Evolutionary conservation across 331 rosid species (phyloP), one percentile per base, ranked within the genome.

Genomic region (Malus hybrid): DNA sequence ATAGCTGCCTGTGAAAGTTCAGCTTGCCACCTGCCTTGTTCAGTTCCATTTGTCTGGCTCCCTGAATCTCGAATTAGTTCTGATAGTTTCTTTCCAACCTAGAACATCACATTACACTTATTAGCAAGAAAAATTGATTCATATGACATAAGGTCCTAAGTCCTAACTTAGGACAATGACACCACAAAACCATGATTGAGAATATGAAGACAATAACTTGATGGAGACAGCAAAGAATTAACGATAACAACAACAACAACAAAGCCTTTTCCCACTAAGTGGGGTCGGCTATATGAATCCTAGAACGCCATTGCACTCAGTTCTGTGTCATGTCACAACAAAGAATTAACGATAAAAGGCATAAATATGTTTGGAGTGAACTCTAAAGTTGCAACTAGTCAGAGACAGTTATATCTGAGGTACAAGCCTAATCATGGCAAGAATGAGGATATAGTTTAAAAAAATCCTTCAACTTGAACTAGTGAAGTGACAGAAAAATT

Each of bases 1-100:
- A 95, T 95, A 13, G 97, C 99, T 61, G 95, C 98, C 88, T 95
- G 98, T 67, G 98, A 95, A 84, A 95, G 98, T 82, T 95, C 99
- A 73, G 90, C 86, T 71, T 95, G 99, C 99, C 99, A 95, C 88
- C 99, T 85, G 71, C 94, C 98, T 85, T 92, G 98, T 76, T 92
- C 99, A 39, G 88, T 87, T 81, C 91, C 99, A 36, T 64, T 67
- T 48, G 89, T 85, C 72, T 91, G 97, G 84, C 91, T 84, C 62
- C 99, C 91, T 48, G 99, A 86, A 84, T 95, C 99, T 64, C 98
- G 87, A 78, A 95, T 92, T 63, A 95, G 86, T 74, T 95, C 99
- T 6, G 99, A 92, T 11, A 95, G 85, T 86, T 89, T 95, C 81
- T 92, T 95, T 76, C 99, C 99, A 69, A 95, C 98, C 99, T 95